Base-by-base conservation (phyloP, 805 yeast species). In the Metschnikowia kunwiensis region DNA sequence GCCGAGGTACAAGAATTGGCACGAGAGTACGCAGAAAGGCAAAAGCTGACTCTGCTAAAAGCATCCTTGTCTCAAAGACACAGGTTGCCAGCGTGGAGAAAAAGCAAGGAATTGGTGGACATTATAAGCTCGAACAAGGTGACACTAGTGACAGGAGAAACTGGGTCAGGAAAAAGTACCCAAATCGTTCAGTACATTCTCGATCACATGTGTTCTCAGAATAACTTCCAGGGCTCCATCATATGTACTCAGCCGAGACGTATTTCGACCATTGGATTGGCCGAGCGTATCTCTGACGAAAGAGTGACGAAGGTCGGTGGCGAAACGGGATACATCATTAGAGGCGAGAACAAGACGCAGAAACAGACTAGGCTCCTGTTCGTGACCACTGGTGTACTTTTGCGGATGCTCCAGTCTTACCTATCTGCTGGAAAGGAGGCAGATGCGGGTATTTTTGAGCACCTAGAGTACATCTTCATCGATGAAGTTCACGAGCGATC, bases 401-500 rank as follows among this genome's bases (percentile, higher is more conserved):
- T 91, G 18, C 72, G 96, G 43, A 83, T 89, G 80, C 67, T 89
- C 17, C 97, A 89, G 55, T 60, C 70, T 10, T 65, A 70, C 34
- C 53, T 75, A 27, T 25, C 45, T 2, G 30, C 43, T 6, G 55
- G 54, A 27, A 44, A 45, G 7, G 43, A 29, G 16, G 21, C 18
- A 8, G 35, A 25, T 11, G 51, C 11, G 61, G 59, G 18, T 49
- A 57, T 25, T 55, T 73, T 84, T 42, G 66, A 70, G 10, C 63
- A 74, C 36, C 61, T 89, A 12, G 78, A 80, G 21, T 84, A 82
- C 51, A 75, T 89, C 24, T 79, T 89, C 26, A 78, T 89, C 25
- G 97, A 91, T 68, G 97, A 91, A 61, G 97, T 91, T n/a, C 97
- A 91, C 57, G 97, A 91, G 60, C 66, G 97, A 47, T 87, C 96